A percentile compares a stretch with the other conserved stretches of the same genome.
Evolutionary conservation across 148 eudicot genomes (phyloP).

Genomic region (Rhododendron kiyosumense): DNA sequence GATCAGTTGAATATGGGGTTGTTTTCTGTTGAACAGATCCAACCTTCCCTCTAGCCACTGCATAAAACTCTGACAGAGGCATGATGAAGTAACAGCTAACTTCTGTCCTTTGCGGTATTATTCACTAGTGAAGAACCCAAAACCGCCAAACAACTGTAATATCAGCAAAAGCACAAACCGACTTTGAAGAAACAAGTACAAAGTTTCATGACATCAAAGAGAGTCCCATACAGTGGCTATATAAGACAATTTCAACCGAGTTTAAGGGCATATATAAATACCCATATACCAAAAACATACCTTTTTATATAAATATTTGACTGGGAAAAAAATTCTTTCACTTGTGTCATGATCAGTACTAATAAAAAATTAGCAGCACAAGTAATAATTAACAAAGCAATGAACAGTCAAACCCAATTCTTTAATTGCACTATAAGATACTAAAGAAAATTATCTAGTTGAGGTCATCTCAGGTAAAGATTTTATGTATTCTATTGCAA

Average conservation of each 20-base stretch:
- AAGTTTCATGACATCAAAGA: conserved; percentile 4
- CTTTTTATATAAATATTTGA: not conserved
- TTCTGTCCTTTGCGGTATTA: not conserved
- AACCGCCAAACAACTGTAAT: conserved; percentile 11
- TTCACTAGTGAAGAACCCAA: not conserved
- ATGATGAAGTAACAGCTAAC: conserved; percentile 22
- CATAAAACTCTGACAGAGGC: conserved; percentile 72
- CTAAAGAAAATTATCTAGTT: conserved; percentile 27
- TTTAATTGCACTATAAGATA: conserved; percentile 41
- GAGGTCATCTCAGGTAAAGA: conserved; percentile 33
- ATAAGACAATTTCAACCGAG: conserved; percentile 16
- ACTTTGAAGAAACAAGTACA: conserved; percentile 7
- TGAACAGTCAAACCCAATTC: conserved; percentile 45
- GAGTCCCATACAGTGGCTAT: conserved; percentile 6
- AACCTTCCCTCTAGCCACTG: conserved; percentile 46
- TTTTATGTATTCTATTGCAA: conserved; percentile 22
- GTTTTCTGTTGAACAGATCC: conserved; percentile 43
- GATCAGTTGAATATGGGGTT: conserved; percentile 29
- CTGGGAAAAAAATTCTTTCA: conserved; percentile 7
- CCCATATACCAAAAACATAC: not conserved
- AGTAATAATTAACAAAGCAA: conserved; percentile 34
- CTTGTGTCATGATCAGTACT: conserved; percentile 51
- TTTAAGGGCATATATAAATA: not conserved
- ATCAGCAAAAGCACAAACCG: conserved; percentile 12
- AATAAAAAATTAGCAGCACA: conserved; percentile 17